phyloP scores from a whole-genome alignment of 495 filamentous ascomycete genomes.

The Neurospora sp. region DNA sequence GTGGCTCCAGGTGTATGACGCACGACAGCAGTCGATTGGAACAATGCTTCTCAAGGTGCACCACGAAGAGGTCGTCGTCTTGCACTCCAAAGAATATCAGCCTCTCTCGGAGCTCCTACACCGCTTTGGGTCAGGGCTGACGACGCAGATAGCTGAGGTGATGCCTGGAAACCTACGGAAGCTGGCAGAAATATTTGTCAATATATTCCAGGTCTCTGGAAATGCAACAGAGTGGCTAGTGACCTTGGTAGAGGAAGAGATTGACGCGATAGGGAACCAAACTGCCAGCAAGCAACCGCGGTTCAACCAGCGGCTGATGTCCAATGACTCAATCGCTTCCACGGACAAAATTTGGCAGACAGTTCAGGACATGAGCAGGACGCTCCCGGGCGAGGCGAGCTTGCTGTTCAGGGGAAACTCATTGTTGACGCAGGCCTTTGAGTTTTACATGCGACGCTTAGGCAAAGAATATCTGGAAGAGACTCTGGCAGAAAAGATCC shows the following conservation, averaged over 20 bases:
- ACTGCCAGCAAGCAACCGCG: constrained; percentile 55
- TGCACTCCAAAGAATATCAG: constrained; percentile 78
- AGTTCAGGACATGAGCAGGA: constrained; percentile 53
- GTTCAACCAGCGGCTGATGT: constrained; percentile 67
- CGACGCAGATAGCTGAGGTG: constrained; percentile 70
- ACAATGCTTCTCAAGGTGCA: constrained; percentile 79
- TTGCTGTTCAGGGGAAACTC: constrained; percentile 94
- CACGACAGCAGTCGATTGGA: constrained; percentile 60
- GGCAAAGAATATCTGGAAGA: constrained; percentile 91
- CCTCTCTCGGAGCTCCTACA: constrained; percentile 78
- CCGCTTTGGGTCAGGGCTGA: constrained; percentile 71
- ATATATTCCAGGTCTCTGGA: constrained; percentile 95
- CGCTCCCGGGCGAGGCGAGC: constrained; percentile 71
- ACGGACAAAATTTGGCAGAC: constrained; percentile 40
- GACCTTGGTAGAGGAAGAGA: constrained; percentile 89
- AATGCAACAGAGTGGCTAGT: constrained; percentile 84
- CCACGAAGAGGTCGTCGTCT: constrained; percentile 78
- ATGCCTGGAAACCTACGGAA: constrained; percentile 66
- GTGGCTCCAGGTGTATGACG: constrained; percentile 79
- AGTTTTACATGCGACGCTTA: constrained; percentile 88
- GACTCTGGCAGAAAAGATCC: constrained; percentile 71
- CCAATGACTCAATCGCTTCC: constrained; percentile 65
- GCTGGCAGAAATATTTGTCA: constrained; percentile 78
- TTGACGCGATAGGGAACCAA: constrained; percentile 84
- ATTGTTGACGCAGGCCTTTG: constrained; percentile 84